phyloP scores from a whole-genome alignment of 495 filamentous ascomycete genomes.

The Apodospora peruviana region DNA sequence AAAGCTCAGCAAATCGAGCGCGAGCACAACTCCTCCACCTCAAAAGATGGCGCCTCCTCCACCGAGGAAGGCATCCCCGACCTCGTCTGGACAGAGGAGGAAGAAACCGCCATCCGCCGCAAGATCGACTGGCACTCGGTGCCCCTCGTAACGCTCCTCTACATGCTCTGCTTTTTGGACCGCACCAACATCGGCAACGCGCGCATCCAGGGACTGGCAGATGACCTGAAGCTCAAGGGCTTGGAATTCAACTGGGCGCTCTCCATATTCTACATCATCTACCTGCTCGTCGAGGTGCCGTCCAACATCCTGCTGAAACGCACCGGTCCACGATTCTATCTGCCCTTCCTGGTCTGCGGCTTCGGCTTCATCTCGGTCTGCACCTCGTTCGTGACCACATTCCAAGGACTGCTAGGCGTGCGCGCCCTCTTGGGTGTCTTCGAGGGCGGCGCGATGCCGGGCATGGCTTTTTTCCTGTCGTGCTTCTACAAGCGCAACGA shows the following conservation, averaged over 20 bases:
- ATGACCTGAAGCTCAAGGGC: slow-evolving; percentile 47
- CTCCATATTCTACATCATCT: slow-evolving; percentile 62
- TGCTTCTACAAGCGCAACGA: slow-evolving; percentile 55
- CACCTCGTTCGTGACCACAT: slow-evolving; percentile 40
- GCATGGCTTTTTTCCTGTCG: slow-evolving; percentile 50
- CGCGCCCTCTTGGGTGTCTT: slow-evolving; percentile 48
- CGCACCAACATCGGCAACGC: slow-evolving; percentile 62
- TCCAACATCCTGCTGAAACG: slow-evolving; percentile 61
- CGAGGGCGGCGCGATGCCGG: slow-evolving; percentile 50
- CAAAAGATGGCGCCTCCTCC: slow-evolving; percentile 13
- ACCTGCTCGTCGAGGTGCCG: slow-evolving; percentile 59
- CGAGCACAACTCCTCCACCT: background rate
- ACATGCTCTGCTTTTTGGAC: slow-evolving; percentile 44
- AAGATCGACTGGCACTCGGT: slow-evolving; percentile 49
- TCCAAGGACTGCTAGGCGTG: slow-evolving; percentile 34
- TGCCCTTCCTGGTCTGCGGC: slow-evolving; percentile 51
- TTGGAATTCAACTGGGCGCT: slow-evolving; percentile 55
- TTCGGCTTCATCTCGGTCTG: slow-evolving; percentile 42
- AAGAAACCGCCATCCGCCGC: slow-evolving; percentile 44
- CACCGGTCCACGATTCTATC: slow-evolving; percentile 55
- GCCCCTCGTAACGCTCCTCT: slow-evolving; percentile 48
- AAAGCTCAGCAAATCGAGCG: background rate
- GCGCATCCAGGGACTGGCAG: slow-evolving; percentile 54
- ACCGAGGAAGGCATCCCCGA: slow-evolving; percentile 16
- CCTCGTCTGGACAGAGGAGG: slow-evolving; percentile 42